These are phyloP conservation scores for Didymellaceae sp. DNA, from an alignment of 2,329 filamentous ascomycete species.

Conservation along the genomic window DNA sequence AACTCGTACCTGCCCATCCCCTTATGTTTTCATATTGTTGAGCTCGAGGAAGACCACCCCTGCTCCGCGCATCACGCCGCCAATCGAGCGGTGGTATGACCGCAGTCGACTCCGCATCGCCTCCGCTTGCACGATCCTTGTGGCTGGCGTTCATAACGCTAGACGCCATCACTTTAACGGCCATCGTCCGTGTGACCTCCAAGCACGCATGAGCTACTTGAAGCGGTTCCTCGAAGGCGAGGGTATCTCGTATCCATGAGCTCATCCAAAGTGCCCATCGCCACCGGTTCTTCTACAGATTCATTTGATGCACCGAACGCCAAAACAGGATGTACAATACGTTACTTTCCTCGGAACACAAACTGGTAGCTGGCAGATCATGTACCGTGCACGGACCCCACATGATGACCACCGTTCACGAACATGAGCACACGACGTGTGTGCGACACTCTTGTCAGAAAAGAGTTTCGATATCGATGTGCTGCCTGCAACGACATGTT, in stretches of 20 bases:
- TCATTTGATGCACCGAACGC: background rate
- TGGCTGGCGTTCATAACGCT: constrained; percentile 13
- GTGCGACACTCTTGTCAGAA: background rate
- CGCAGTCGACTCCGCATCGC: constrained; percentile 16
- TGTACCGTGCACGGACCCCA: background rate
- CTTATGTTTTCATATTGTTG: background rate
- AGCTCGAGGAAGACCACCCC: background rate
- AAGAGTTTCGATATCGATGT: background rate
- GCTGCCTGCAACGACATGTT: background rate
- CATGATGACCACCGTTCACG: constrained; percentile 9
- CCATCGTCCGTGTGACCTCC: constrained; percentile 8
- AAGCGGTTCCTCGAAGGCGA: background rate
- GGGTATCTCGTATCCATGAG: too few species aligned
- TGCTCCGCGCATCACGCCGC: constrained; percentile 8
- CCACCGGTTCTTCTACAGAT: background rate
- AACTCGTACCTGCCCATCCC: too few species aligned
- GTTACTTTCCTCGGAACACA: too few species aligned
- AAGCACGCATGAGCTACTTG: constrained; percentile 6
- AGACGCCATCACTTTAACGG: constrained; percentile 10
- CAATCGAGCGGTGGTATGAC: constrained; percentile 10
- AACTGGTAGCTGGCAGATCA: too few species aligned
- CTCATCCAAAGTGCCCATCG: too few species aligned
- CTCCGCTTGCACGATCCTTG: constrained; percentile 15
- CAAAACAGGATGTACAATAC: too few species aligned
- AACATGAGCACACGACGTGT: constrained; percentile 4